Percentiles rank a stretch among this genome's conserved stretches.
Evolutionary conservation across 306 rosid species (phyloP).

Genomic region (Sphenostylis stenocarpa): DNA sequence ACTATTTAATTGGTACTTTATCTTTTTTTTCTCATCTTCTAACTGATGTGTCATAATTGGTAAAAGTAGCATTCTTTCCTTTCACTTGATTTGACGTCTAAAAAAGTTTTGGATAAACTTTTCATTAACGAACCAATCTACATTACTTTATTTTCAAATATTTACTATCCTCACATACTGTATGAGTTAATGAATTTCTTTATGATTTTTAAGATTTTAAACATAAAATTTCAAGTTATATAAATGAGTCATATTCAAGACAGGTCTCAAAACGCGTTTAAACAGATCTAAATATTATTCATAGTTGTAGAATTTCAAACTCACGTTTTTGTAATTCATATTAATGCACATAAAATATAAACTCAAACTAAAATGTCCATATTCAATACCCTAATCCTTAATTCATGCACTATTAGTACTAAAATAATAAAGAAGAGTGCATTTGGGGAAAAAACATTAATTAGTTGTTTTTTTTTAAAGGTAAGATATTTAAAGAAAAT

Average conservation of each 20-base stretch:
- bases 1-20: constrained; percentile 39
- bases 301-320: no score
- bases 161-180: not conserved
- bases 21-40: not conserved
- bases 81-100: not conserved
- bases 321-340: no score
- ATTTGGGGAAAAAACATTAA: no score
- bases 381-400: no score
- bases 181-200: not conserved
- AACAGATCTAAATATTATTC: no score
- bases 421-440: no score
- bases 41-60: constrained; percentile 28
- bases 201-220: not conserved
- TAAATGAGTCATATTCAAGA: no score
- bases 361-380: not conserved
- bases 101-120: not conserved
- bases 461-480: no score
- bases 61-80: constrained; percentile 12
- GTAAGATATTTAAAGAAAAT: no score
- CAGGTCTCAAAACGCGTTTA: no score
- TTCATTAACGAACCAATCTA: not conserved
- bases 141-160: not conserved
- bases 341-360: no score
- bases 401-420: no score
- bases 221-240: not conserved